These are phyloP conservation scores for Lepidium aucheri DNA, from an alignment of 345 rosid genomes.

Conservation along the genomic window DNA sequence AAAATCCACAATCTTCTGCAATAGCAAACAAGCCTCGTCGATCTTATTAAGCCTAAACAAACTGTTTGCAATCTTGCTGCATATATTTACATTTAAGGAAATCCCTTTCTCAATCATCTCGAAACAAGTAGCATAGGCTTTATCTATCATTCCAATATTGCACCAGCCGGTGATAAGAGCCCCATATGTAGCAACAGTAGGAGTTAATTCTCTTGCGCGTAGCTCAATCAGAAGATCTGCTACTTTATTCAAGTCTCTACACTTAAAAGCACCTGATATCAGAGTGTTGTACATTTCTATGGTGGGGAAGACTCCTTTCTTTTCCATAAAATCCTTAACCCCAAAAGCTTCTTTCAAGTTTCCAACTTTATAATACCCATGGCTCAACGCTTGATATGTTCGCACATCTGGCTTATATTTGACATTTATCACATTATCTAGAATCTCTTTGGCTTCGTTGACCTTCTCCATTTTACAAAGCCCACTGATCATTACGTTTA, in stretches of 20 bases:
- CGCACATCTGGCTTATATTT: constrained; percentile 58
- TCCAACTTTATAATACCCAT: constrained; percentile 73
- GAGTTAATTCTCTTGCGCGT: constrained; percentile 31
- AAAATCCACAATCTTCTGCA: constrained; percentile 50
- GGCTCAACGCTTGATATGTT: constrained; percentile 59
- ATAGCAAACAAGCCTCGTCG: constrained; percentile 57
- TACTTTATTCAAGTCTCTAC: constrained; percentile 32
- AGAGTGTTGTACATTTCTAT: constrained; percentile 63
- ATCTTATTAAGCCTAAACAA: constrained; percentile 47
- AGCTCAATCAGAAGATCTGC: constrained; percentile 44
- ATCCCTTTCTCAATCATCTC: constrained; percentile 60
- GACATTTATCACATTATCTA: constrained; percentile 42
- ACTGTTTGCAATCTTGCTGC: constrained; percentile 59
- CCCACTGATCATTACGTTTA: constrained; percentile 73
- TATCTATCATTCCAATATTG: constrained; percentile 50
- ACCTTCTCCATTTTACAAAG: constrained; percentile 61
- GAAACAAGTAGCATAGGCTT: constrained; percentile 45
- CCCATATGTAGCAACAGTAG: constrained; percentile 53
- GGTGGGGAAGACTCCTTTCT: constrained; percentile 38
- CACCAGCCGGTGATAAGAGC: constrained; percentile 62
- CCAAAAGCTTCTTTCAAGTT: constrained; percentile 52
- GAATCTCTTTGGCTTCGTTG: constrained; percentile 58
- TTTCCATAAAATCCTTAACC: constrained; percentile 46
- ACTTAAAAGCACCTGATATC: constrained; percentile 43
- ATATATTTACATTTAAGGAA: constrained; percentile 43